Percentiles rank a stretch among this genome's conserved stretches.
phyloP scores from a whole-genome alignment of 1,284 basidiomycete species.

The Neolentinus lepideus region DNA sequence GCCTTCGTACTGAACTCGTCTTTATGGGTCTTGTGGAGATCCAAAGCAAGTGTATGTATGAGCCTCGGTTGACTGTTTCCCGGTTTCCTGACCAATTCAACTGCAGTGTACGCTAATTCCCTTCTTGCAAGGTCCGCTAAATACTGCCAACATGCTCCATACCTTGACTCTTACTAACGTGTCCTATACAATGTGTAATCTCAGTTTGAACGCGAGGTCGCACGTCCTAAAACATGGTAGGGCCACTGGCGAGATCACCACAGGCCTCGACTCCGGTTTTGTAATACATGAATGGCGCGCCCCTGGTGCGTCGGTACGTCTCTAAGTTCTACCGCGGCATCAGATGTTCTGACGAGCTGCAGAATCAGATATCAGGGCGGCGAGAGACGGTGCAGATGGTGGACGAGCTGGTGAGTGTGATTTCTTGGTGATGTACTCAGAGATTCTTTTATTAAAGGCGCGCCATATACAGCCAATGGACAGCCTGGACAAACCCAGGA shows the following conservation, averaged over 20 bases:
- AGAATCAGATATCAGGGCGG: neutral
- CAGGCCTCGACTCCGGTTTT: neutral
- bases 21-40: neutral
- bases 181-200: too few species aligned
- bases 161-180: neutral
- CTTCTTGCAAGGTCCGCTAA: neutral
- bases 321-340: neutral
- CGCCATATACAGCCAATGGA: neutral
- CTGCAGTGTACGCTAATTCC: neutral
- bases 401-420: neutral
- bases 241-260: neutral
- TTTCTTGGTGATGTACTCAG: too few species aligned
- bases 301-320: neutral
- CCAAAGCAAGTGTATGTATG: neutral
- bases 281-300: neutral
- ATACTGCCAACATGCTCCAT: too few species aligned
- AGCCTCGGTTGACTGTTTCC: neutral
- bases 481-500: neutral
- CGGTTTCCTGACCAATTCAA: neutral
- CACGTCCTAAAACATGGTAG: neutral
- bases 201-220: neutral
- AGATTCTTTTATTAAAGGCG: too few species aligned
- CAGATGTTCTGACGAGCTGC: neutral
- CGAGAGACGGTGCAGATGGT: neutral
- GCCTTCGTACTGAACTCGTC: neutral